These are phyloP conservation scores for Zoysia matrella DNA, from an alignment of 202 grass and related monocot genomes.

Conservation along the genomic window DNA sequence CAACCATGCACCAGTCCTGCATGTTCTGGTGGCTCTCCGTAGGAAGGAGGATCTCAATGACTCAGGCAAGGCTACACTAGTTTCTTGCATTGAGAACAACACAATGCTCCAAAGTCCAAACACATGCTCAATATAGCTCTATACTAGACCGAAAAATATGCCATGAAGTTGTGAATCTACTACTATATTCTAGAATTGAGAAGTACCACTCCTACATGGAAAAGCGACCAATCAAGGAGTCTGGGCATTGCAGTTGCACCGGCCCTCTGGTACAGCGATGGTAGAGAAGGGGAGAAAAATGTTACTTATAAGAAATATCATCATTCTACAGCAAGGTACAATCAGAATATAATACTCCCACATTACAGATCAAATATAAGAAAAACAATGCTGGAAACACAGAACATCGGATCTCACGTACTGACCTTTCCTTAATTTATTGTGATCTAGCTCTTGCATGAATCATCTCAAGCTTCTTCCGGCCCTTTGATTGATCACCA, in stretches of 20 bases:
- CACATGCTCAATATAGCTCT: not conserved
- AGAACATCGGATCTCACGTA: constrained; percentile 64
- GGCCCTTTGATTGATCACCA: constrained; percentile 4
- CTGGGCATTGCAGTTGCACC: constrained; percentile 6
- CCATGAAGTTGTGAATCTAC: not conserved
- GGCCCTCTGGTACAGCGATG: constrained; percentile 2
- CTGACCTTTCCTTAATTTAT: constrained; percentile 39
- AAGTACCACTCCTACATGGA: no score
- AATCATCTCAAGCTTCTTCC: constrained; percentile 25
- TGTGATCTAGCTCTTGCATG: constrained; percentile 44
- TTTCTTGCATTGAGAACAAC: constrained; percentile 32
- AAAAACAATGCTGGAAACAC: constrained; percentile 36
- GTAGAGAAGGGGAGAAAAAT: constrained; percentile 38
- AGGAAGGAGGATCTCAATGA: not conserved
- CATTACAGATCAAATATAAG: constrained; percentile 48
- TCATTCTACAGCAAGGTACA: constrained; percentile 57
- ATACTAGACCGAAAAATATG: not conserved
- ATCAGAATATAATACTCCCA: constrained; percentile 44
- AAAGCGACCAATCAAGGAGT: constrained; percentile 21
- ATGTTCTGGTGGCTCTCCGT: constrained; percentile 24
- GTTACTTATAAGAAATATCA: constrained; percentile 46
- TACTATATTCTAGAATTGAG: no score
- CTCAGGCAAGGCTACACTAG: constrained; percentile 2
- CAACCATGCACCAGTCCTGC: constrained; percentile 21
- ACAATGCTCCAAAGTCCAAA: constrained; percentile 25